Conservation (phyloP, 139 green algal genomes). For the Astrephomene gubernaculifera region DNA sequence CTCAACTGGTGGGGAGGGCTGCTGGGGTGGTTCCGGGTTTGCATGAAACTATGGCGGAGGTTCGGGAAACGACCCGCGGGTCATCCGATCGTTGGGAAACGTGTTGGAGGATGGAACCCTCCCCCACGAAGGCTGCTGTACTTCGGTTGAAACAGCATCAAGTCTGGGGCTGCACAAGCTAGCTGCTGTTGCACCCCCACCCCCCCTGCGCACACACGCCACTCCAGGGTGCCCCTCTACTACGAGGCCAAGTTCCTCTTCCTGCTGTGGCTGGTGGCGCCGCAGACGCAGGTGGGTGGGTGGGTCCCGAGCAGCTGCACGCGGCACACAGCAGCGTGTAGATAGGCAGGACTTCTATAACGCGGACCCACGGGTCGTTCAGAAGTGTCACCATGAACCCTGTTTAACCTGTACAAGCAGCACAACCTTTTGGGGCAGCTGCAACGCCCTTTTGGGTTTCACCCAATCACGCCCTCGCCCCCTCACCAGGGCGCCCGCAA, state of each 20-base stretch:
- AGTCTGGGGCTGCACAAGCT: no score
- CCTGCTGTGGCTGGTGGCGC: constrained; percentile 55
- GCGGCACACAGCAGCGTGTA: neutral
- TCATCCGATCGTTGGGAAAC: neutral
- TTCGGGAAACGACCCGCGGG: neutral
- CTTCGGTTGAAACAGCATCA: no score
- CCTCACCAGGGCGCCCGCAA: neutral
- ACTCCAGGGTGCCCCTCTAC: constrained; percentile 55
- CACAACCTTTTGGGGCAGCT: neutral
- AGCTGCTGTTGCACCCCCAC: no score
- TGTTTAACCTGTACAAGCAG: neutral
- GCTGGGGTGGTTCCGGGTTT: neutral
- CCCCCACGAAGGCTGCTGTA: no score
- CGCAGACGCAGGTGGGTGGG: constrained; percentile 38
- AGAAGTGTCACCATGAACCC: neutral
- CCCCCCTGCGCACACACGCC: neutral
- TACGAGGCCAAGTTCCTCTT: constrained; percentile 53
- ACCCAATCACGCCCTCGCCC: neutral
- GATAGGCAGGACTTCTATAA: neutral
- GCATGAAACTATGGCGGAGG: neutral
- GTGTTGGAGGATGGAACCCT: no score
- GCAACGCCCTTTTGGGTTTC: no score
- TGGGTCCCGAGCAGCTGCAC: no score
- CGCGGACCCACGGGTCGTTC: neutral
- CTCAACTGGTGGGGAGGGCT: neutral